Conservation (phyloP, 169 alveolate species). For the Eimeria sp. region DNA sequence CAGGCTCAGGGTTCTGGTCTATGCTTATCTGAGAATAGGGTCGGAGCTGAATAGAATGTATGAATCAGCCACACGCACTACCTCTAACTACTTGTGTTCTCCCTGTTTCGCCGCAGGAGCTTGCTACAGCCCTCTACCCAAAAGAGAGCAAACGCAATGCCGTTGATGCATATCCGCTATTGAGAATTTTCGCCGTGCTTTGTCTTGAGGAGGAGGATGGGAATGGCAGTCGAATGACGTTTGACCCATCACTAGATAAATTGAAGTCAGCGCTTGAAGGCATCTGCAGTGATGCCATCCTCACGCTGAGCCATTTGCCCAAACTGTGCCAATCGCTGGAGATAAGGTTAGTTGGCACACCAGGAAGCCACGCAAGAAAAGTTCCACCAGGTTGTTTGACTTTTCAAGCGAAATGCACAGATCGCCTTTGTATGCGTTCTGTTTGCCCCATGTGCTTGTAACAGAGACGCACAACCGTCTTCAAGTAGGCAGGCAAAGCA, state of each 20-base stretch:
- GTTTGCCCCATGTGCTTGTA: background rate
- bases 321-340: slow-evolving; percentile 83
- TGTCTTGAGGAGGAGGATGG: slow-evolving; percentile 21
- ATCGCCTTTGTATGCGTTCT: background rate
- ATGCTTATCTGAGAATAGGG: background rate
- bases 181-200: slow-evolving; percentile 83
- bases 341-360: slow-evolving; percentile 1
- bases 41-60: background rate
- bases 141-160: slow-evolving; percentile 71
- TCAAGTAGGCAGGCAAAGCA: slow-evolving; percentile 22
- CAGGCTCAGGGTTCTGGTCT: background rate
- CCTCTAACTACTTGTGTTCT: background rate
- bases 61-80: background rate
- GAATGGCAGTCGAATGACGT: slow-evolving; percentile 84
- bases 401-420: background rate
- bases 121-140: slow-evolving; percentile 78
- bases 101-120: slow-evolving; percentile 43
- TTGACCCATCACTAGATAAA: slow-evolving; percentile 86
- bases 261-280: slow-evolving; percentile 83
- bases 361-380: background rate
- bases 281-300: slow-evolving; percentile 86
- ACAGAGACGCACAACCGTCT: slow-evolving; percentile 29
- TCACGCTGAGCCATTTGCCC: slow-evolving; percentile 84
- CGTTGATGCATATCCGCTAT: slow-evolving; percentile 84
- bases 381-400: slow-evolving; percentile 13